Evolutionary conservation across 2,329 filamentous ascomycete species (phyloP).

Genomic region (Paecilomyces sp.): DNA sequence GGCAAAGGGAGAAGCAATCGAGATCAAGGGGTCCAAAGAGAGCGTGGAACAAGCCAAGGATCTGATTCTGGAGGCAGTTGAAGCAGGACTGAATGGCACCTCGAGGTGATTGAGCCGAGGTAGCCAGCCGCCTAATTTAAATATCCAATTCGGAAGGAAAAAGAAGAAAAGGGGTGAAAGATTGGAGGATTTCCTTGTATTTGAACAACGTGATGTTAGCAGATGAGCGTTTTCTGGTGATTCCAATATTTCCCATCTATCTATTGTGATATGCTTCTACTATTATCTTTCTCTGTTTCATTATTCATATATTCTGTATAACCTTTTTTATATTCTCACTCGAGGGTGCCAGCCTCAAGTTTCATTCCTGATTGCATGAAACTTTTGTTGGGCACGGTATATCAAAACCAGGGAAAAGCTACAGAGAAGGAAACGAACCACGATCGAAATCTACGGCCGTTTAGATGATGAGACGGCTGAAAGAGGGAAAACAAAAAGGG

Average conservation of each 20-base stretch:
- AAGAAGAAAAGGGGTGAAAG: not conserved
- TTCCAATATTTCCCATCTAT: not conserved
- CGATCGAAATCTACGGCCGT: not conserved
- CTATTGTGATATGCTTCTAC: not conserved
- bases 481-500: not conserved
- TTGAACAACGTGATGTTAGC: not conserved
- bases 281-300: not conserved
- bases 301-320: not conserved
- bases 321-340: not conserved
- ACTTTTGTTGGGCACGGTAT: not conserved
- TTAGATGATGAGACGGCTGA: not conserved
- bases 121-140: not conserved
- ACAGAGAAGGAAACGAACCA: not conserved
- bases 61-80: constrained; percentile 77
- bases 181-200: not conserved
- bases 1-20: constrained; percentile 70
- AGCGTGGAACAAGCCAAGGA: constrained; percentile 83
- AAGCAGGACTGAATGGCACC: constrained; percentile 27
- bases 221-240: not conserved
- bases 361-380: not conserved
- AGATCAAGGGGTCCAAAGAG: constrained; percentile 72
- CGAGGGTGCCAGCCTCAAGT: not conserved
- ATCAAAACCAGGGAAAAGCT: not conserved
- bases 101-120: not conserved
- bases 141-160: not conserved